Evolutionary conservation across 176 grass and related monocot species (phyloP), one percentile per base, ranked within the genome.

Genomic region (Tillandsia leiboldiana): DNA sequence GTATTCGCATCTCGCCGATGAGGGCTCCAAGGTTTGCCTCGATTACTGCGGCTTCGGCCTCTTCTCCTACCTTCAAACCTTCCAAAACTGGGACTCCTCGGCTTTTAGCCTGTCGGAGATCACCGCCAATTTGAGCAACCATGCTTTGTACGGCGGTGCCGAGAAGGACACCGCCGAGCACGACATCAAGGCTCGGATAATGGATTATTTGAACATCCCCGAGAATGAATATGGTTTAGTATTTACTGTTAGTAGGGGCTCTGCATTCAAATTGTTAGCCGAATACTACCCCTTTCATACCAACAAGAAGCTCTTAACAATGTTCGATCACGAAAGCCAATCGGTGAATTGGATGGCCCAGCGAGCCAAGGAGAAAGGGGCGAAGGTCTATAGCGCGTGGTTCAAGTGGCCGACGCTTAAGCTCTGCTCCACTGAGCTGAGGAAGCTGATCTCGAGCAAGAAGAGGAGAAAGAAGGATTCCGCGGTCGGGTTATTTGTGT

Each of bases 21-120:
- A 82, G 6, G 85, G 69, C 8, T 76, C 70, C 79, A 99, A 90
- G 84, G 86, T 75, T 53, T 99, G 94, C 77, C 89, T 99, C 26
- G 94, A 99, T 81, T 99, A 99, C 82, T 99, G 94, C 68, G 94
- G 94, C 65, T 99, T 99, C 26, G 94, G 94, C 12, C 84, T 99
- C 53, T 99, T 99, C 77, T 99, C 94, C 71, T 89, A 81, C 62
- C 84, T 93, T 65, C 94, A 99, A 71, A 90, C 74, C 76, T 93
- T 83, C 74, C 78, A 90, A 73, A 62, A 27, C 10, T 78, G 68
- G 68, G 94, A 94, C 64, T 99, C 94, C 28, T 79, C 80, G 3
- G 77, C 89, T 28, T 90, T 99, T 86, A 93, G 83, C 65, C 80
- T 99, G 22, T 81, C 82, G 22, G 89, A 93, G 84, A 87, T 93